Percentiles rank a stretch among this genome's conserved stretches.
These are phyloP conservation scores for Atkinsonella texensis DNA, from an alignment of 2,329 filamentous ascomycete species.

Conservation along the genomic window DNA sequence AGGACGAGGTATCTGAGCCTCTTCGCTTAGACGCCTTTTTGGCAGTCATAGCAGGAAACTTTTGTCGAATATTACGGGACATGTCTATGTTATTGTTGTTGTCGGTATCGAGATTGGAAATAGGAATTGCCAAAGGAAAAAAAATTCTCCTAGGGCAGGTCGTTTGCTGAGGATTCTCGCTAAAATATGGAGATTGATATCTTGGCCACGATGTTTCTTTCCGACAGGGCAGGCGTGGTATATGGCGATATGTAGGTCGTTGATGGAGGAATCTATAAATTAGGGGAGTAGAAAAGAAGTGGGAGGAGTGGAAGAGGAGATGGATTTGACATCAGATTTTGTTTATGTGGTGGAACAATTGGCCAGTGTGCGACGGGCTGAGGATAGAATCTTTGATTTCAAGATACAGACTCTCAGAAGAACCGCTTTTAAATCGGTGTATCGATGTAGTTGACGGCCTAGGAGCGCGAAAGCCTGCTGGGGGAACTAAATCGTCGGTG, in stretches of 20 bases:
- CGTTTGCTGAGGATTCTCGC: too few species aligned
- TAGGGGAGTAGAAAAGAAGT: neutral
- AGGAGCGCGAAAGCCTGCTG: slow-evolving; percentile 38
- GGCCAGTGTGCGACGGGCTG: slow-evolving; percentile 19
- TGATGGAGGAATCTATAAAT: neutral
- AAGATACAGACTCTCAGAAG: slow-evolving; percentile 26
- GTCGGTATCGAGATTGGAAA: neutral
- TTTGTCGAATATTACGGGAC: slow-evolving; percentile 42
- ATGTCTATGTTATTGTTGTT: slow-evolving; percentile 19
- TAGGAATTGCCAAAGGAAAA: too few species aligned
- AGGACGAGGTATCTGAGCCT: slow-evolving; percentile 40
- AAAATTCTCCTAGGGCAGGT: too few species aligned
- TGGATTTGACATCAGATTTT: neutral
- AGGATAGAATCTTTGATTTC: slow-evolving; percentile 20
- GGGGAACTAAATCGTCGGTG: slow-evolving; percentile 54
- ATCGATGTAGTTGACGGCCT: slow-evolving; percentile 11
- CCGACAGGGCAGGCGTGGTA: too few species aligned
- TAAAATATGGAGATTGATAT: too few species aligned
- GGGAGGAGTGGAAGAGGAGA: neutral
- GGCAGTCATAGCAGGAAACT: slow-evolving; percentile 29
- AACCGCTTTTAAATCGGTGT: slow-evolving; percentile 13
- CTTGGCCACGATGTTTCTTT: too few species aligned
- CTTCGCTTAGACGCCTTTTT: slow-evolving; percentile 33
- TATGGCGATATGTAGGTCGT: too few species aligned
- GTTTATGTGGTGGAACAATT: slow-evolving; percentile 6